Evolutionary conservation across 441 rosid species (phyloP).

Genomic region (Manihot esculenta): DNA sequence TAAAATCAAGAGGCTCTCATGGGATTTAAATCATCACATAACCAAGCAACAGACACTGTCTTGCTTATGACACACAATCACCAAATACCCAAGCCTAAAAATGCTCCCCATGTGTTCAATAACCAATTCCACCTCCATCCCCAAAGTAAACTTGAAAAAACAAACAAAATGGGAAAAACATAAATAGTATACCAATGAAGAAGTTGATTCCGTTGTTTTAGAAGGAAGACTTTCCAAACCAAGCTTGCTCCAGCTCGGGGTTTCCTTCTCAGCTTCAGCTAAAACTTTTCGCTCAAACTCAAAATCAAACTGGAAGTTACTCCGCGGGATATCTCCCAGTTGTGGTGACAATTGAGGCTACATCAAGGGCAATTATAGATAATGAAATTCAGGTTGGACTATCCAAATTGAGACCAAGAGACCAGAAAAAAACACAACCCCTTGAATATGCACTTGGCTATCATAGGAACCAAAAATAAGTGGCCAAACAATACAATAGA

Average conservation of each 20-base stretch:
- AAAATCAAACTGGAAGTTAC: conserved; percentile 84
- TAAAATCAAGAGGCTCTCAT: background rate
- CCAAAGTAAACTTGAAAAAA: background rate
- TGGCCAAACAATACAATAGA: background rate
- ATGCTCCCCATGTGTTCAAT: background rate
- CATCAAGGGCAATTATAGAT: conserved; percentile 23
- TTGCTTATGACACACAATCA: background rate
- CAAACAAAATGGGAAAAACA: background rate
- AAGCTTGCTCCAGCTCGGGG: conserved; percentile 68
- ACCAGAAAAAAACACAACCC: background rate
- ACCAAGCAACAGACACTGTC: background rate
- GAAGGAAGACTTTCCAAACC: conserved; percentile 62
- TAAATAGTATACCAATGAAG: conserved; percentile 48
- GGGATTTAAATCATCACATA: background rate
- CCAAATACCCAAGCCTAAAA: background rate
- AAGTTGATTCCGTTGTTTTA: conserved; percentile 43
- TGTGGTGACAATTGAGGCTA: conserved; percentile 74
- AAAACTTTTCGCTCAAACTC: conserved; percentile 68
- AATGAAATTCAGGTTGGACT: background rate
- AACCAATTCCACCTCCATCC: background rate
- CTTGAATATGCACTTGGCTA: background rate
- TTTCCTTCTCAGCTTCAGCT: conserved; percentile 75
- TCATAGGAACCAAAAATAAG: background rate
- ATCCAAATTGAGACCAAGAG: too few species aligned
- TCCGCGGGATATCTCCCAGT: conserved; percentile 69